A percentile compares a stretch with the other conserved stretches of the same genome.
These are phyloP conservation scores for Chimonanthus praecox DNA, from an alignment of 164 flowering plant species.

Conservation along the genomic window DNA sequence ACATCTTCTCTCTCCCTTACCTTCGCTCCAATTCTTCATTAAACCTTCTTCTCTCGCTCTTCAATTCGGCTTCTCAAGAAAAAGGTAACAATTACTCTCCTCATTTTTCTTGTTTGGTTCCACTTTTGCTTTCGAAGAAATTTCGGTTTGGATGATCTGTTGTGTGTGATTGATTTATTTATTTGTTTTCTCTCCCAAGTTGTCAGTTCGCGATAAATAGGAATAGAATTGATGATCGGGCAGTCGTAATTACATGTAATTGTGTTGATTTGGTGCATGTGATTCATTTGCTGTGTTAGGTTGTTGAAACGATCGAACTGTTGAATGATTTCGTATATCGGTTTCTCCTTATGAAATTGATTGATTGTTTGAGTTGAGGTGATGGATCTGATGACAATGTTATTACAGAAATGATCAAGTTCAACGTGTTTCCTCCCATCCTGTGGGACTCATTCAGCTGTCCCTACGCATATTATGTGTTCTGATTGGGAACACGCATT, in stretches of 20 bases:
- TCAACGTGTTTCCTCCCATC: too few species aligned
- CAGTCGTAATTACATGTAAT: too few species aligned
- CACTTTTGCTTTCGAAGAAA: neutral
- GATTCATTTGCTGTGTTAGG: too few species aligned
- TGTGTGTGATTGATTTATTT: too few species aligned
- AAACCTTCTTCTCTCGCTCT: neutral
- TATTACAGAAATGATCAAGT: neutral
- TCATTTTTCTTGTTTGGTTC: too few species aligned
- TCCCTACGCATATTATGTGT: neutral
- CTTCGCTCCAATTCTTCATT: neutral
- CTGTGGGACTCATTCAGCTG: neutral
- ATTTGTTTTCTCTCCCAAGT: too few species aligned
- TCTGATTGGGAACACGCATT: neutral
- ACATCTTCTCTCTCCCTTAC: neutral
- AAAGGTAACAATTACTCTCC: neutral
- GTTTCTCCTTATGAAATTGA: neutral
- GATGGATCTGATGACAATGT: neutral
- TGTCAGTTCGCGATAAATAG: too few species aligned
- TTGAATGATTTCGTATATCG: too few species aligned
- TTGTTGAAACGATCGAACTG: too few species aligned
- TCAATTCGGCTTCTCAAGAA: neutral
- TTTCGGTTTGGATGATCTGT: neutral
- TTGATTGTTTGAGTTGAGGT: neutral
- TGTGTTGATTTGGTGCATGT: too few species aligned
- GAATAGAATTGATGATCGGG: too few species aligned